phyloP scores from a whole-genome alignment of 495 filamentous ascomycete species.

The Aspergillus mulundensis region DNA sequence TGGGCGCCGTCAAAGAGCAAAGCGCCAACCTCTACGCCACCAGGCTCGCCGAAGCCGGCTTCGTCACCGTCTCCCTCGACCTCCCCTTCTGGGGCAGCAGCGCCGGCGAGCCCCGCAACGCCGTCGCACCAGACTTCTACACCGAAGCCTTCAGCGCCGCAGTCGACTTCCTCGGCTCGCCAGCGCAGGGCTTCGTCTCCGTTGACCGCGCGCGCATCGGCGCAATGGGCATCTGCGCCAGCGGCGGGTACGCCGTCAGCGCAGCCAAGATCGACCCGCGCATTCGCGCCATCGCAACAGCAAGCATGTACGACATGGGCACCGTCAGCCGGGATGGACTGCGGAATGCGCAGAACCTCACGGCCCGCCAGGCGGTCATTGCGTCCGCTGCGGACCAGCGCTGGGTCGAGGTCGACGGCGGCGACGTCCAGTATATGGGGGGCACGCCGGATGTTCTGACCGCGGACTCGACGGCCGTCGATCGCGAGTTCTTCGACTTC shows the following conservation, averaged over 20 bases:
- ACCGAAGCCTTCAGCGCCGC: conserved; percentile 37
- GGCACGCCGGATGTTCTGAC: conserved; percentile 18
- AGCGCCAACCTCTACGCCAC: conserved; percentile 33
- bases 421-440: conserved; percentile 14
- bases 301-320: conserved; percentile 33
- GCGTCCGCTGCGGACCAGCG: conserved; percentile 20
- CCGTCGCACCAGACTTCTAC: conserved; percentile 32
- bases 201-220: conserved; percentile 33
- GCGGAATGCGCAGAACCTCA: conserved; percentile 13
- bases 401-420: conserved; percentile 21
- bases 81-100: conserved; percentile 34
- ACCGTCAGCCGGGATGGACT: conserved; percentile 17
- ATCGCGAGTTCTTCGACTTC: conserved; percentile 21
- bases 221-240: conserved; percentile 39
- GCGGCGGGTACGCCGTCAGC: conserved; percentile 31
- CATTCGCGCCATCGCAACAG: conserved; percentile 35
- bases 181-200: conserved; percentile 23
- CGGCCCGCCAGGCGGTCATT: conserved; percentile 16
- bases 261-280: conserved; percentile 40
- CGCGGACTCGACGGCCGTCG: conserved; percentile 9
- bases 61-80: conserved; percentile 34
- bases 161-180: conserved; percentile 31
- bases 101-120: conserved; percentile 31
- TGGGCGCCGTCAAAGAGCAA: conserved; percentile 41
- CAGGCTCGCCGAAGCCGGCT: conserved; percentile 34